Evolutionary conservation across 1,284 basidiomycete genomes (phyloP), one percentile per base, ranked within the genome.

Genomic region (Rhodotorula sp.): DNA sequence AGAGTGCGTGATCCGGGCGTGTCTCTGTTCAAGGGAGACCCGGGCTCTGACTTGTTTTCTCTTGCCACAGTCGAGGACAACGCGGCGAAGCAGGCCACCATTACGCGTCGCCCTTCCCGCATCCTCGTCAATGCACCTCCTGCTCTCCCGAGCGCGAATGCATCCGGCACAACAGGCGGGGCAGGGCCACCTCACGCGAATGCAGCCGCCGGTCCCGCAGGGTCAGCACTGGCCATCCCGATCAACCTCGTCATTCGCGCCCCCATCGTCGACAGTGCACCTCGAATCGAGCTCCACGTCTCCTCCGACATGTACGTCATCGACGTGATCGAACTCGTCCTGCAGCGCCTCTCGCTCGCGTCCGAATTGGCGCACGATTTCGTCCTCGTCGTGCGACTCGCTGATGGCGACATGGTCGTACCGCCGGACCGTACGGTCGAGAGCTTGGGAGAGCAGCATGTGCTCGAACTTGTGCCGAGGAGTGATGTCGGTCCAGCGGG

Each of bases 401-500:
- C 87, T 75, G 89, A 87, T 64, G 42, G 75, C 24, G 78, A 79
- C 60, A 89, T 98, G 62, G 84, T 96, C 51, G 89, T 98, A 33
- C 94, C 95, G 15, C 85, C 96, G 22, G 95, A 99, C 80, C 86
- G 94, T n/a, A 97, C 94, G 0, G 95, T 98, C 20, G 93, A 93
- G 44, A 55, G 51, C 17, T 18, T 62, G n/a, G 51, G 62, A n/a
- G 62, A 55, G n/a, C 62, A 55, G 29, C 62, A 55, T 12, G 90
- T 95, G 77, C 84, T 99, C 22, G 86, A 90, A 14, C 84, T 99
- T 14, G 89, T 96, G 57, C 90, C 90, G 79, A 84, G 88, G 72
- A 88, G 85, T 67, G 88, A 89, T 85, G 84, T 95, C 1, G 87
- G 87, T 6, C 53, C 62, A 0, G 51, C 42, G 4, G 62, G 62